A percentile compares a stretch with the other conserved stretches of the same genome.
Conservation (phyloP, 2,329 filamentous ascomycete genomes). For the Aspergillus neotritici region DNA sequence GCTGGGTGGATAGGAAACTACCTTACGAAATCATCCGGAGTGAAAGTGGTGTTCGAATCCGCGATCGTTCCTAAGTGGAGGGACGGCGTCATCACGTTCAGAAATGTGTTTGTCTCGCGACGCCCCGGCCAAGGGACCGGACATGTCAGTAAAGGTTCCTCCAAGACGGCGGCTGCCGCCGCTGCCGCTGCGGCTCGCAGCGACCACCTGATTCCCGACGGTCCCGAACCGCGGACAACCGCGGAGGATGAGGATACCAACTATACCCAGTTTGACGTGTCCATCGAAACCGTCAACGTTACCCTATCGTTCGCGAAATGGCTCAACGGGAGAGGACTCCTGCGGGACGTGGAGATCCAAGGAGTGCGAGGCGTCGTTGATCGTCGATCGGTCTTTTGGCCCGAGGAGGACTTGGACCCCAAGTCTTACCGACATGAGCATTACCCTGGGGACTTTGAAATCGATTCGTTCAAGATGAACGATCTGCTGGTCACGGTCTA, state of each 20-base stretch:
- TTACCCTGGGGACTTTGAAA: conserved; percentile 88
- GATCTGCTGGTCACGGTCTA: conserved; percentile 88
- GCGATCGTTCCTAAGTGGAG: conserved; percentile 96
- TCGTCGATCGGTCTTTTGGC: conserved; percentile 73
- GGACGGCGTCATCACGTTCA: conserved; percentile 90
- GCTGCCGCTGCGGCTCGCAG: conserved; percentile 64
- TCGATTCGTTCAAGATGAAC: conserved; percentile 93
- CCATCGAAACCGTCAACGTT: conserved; percentile 91
- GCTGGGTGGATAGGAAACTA: conserved; percentile 94
- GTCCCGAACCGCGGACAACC: conserved; percentile 21
- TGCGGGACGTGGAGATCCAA: conserved; percentile 89
- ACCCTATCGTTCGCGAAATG: conserved; percentile 97
- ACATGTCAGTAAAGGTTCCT: conserved; percentile 88
- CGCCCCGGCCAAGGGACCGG: conserved; percentile 75
- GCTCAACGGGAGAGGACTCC: conserved; percentile 92
- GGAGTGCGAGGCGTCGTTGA: conserved; percentile 91
- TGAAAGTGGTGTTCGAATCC: conserved; percentile 94
- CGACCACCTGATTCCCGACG: conserved; percentile 40
- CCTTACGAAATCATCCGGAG: conserved; percentile 83
- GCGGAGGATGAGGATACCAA: conserved; percentile 76
- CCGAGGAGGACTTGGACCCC: conserved; percentile 66
- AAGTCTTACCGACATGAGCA: conserved; percentile 83
- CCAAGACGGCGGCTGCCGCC: conserved; percentile 73
- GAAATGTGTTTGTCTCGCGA: conserved; percentile 91
- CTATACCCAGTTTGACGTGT: conserved; percentile 95